These are phyloP conservation scores for Geosiphon pyriformis DNA, from an alignment of 192 early-diverging fungal genomes.

Conservation along the genomic window DNA sequence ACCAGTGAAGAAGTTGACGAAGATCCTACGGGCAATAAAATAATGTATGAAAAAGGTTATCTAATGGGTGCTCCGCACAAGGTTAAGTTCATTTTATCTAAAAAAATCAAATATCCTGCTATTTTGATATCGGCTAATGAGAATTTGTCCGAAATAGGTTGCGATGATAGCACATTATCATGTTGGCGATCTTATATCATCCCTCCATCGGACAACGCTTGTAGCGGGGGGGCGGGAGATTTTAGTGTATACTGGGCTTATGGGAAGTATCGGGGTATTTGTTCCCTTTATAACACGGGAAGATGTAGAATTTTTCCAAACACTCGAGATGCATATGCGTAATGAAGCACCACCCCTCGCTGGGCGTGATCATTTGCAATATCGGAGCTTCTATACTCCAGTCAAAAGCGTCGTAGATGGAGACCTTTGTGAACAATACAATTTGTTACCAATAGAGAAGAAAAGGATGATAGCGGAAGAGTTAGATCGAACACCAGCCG, in stretches of 20 bases:
- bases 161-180: conserved; percentile 71
- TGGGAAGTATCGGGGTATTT: conserved; percentile 79
- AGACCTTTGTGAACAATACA: conserved; percentile 88
- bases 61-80: conserved; percentile 84
- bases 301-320: conserved; percentile 90
- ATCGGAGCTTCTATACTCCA: conserved; percentile 75
- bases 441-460: conserved; percentile 65
- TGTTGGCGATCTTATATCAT: conserved; percentile 83
- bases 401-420: conserved; percentile 78
- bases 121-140: neutral
- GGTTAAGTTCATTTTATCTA: conserved; percentile 33
- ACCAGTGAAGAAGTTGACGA: conserved; percentile 74
- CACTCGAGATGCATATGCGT: conserved; percentile 87
- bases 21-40: conserved; percentile 78
- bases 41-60: conserved; percentile 75
- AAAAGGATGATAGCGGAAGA: conserved; percentile 77
- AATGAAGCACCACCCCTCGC: conserved; percentile 62
- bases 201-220: conserved; percentile 69
- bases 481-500: conserved; percentile 75
- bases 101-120: neutral
- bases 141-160: conserved; percentile 42
- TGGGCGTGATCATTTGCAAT: conserved; percentile 86
- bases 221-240: conserved; percentile 83
- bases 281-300: conserved; percentile 85
- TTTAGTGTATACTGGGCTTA: conserved; percentile 79